These are phyloP conservation scores for Fusarium sp. DNA, from an alignment of 2,329 filamentous ascomycete genomes.

Conservation along the genomic window DNA sequence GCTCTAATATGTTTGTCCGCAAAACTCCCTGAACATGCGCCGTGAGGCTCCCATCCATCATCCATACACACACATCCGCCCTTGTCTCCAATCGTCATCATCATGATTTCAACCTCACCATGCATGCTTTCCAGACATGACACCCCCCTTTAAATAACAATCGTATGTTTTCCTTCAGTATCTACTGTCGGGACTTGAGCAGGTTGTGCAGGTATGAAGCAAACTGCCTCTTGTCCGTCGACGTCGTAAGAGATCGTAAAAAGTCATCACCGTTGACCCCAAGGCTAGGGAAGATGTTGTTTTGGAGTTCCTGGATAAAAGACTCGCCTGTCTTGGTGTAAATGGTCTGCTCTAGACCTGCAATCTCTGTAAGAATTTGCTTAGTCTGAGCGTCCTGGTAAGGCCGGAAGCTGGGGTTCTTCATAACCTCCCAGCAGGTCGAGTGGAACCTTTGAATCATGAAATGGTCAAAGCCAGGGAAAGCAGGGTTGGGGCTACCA, in stretches of 20 bases:
- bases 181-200: constrained; percentile 56
- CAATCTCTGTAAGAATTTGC: constrained; percentile 88
- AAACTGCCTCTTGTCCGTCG: constrained; percentile 68
- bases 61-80: neutral
- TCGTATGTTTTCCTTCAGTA: neutral
- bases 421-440: constrained; percentile 88
- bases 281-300: constrained; percentile 70
- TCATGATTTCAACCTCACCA: constrained; percentile 19
- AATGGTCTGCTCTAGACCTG: constrained; percentile 85
- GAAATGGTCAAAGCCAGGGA: constrained; percentile 92
- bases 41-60: constrained; percentile 36
- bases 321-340: constrained; percentile 87
- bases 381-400: constrained; percentile 85
- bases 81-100: constrained; percentile 17
- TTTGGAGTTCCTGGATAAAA: constrained; percentile 76
- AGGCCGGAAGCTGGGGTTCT: constrained; percentile 80
- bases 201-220: constrained; percentile 71
- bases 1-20: constrained; percentile 43
- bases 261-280: constrained; percentile 71
- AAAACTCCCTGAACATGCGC: constrained; percentile 45
- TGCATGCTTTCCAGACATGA: constrained; percentile 9
- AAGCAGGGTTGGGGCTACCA: constrained; percentile 62
- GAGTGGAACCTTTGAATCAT: constrained; percentile 90
- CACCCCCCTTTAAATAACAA: neutral
- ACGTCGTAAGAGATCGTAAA: constrained; percentile 65